Evolutionary conservation across 768 basidiomycete genomes (phyloP), one percentile per base, ranked within the genome.

Genomic region (Psilocybe sp.): DNA sequence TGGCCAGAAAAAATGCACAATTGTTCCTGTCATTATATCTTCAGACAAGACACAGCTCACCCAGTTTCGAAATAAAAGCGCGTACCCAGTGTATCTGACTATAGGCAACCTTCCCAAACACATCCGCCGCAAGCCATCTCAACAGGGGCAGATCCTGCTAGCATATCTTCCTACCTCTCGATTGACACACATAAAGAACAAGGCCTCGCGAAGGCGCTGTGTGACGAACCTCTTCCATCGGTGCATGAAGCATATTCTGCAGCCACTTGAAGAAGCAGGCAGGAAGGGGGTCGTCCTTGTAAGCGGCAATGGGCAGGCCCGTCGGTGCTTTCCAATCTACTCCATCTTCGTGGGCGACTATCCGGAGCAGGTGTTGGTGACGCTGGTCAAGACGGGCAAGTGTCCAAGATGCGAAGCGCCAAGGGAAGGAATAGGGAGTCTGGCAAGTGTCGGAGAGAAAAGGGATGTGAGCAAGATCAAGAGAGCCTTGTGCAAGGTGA

Each of bases 71-170:
- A 63, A 69, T 43, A 71, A 74, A 53, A 40, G 54, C 15, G 70
- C 70, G 4, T 76, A 69, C 53, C 74, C 75, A 1, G 67, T 78
- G 0, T 78, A 78, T 54, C 50, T 76, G 0, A 70, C 73, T 2
- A 59, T 75, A 20, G 74, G 72, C 0, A 74, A 74, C 35, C 60
- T 75, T 13, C 53, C 60, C 0, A 73, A 72, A 40, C 44, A 56
- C 2, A 50, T 69, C 1, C 58, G 69, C 0, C 55, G 66, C 0
- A 60, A 72, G 49, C 66, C 69, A 0, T 66, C 65, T 2, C 18
- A 47, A 10, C 63, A 62, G 14, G 72, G 69, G 0, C 60, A 54
- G 11, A 55, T 74, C 1, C 57, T 75, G 0, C 34, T 76, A 2
- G 74, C 62, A 0, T 75, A 76, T 44, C 62, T 77, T 3, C 66